Percentiles rank a stretch among this genome's conserved stretches.
Evolutionary conservation across 2,329 filamentous ascomycete genomes (phyloP).

Genomic region (Xylaria digitata): DNA sequence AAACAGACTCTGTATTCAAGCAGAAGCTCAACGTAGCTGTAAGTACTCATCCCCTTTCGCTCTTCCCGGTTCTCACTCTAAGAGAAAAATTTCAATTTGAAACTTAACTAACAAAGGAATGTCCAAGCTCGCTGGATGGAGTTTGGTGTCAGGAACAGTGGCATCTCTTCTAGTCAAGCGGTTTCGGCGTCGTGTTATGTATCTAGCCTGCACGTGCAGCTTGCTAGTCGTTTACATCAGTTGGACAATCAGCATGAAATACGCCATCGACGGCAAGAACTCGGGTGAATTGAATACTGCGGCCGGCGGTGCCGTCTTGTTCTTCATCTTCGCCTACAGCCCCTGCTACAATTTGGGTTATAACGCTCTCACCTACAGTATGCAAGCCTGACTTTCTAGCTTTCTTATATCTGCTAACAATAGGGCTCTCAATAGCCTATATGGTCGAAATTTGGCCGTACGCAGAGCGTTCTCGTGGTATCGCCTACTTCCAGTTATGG

Average conservation of each 20-base stretch:
- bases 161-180: conserved; percentile 56
- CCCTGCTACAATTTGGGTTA: conserved; percentile 74
- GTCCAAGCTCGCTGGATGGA: conserved; percentile 55
- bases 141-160: conserved; percentile 55
- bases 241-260: conserved; percentile 62
- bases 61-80: not conserved
- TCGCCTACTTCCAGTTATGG: conserved; percentile 67
- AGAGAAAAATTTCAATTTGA: not conserved
- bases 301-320: conserved; percentile 53
- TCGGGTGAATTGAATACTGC: conserved; percentile 42
- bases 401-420: conserved; percentile 15
- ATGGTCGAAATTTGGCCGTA: conserved; percentile 69
- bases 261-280: conserved; percentile 51
- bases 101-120: conserved; percentile 12
- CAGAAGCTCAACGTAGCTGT: conserved; percentile 59
- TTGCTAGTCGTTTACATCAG: conserved; percentile 61
- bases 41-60: conserved; percentile 13
- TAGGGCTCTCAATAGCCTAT: conserved; percentile 54
- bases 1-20: conserved; percentile 55
- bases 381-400: conserved; percentile 39
- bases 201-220: conserved; percentile 54
- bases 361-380: conserved; percentile 73
- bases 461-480: conserved; percentile 66
- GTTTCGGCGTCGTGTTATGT: conserved; percentile 54
- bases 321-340: conserved; percentile 71